A percentile compares a stretch with the other conserved stretches of the same genome.
Evolutionary conservation across 75 land plant genomes (phyloP).

Genomic region (Cunninghamia lanceolata): DNA sequence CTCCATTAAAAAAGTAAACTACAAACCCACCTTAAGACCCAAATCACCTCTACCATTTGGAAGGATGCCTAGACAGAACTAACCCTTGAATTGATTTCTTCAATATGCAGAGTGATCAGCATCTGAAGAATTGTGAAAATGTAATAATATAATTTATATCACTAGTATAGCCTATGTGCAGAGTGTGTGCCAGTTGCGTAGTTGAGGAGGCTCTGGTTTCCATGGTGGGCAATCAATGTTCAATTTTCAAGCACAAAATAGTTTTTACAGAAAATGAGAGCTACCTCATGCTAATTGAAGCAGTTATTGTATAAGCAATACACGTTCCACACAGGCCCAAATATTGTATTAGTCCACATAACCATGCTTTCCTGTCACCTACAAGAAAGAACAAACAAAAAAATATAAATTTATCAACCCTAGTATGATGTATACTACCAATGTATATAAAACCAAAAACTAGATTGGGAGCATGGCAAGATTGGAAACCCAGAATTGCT

Average conservation of each 20-base stretch:
- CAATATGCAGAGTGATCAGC: background rate
- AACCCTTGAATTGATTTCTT: background rate
- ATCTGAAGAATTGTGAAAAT: background rate
- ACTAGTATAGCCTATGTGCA: background rate
- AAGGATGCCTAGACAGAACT: background rate
- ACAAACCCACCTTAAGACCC: background rate
- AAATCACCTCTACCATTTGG: background rate
- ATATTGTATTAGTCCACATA: conserved; percentile 45
- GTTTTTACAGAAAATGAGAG: background rate
- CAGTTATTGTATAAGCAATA: conserved; percentile 57
- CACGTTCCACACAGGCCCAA: conserved; percentile 33
- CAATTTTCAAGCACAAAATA: background rate
- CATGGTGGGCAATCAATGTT: background rate
- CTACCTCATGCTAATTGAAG: conserved; percentile 53
- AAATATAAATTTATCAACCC: background rate
- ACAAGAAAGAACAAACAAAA: background rate
- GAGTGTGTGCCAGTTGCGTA: background rate
- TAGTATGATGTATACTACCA: background rate
- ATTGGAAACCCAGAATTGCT: conserved; percentile 40
- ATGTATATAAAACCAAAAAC: background rate
- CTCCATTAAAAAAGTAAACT: too few relatives aligned
- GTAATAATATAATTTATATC: background rate
- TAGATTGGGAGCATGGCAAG: background rate
- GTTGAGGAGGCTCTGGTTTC: background rate
- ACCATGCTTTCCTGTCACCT: conserved; percentile 35